Conservation (phyloP, 108 stramenopile genomes). For the Cylindrotheca fusiformis region DNA sequence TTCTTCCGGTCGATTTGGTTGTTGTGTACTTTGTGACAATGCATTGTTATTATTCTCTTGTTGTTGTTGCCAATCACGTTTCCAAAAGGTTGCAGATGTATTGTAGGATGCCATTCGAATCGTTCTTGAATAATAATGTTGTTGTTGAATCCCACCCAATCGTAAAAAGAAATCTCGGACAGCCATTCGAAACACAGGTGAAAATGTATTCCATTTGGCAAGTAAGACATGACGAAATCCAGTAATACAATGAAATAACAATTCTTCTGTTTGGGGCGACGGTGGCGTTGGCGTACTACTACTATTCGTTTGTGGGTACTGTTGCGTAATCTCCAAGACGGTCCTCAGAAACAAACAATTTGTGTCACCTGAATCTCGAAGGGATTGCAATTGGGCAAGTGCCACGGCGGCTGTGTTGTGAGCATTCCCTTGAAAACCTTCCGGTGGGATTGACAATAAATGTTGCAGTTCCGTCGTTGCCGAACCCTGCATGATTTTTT, state of each 20-base stretch:
- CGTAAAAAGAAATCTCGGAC: constrained; percentile 61
- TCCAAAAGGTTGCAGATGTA: constrained; percentile 69
- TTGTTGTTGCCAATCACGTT: constrained; percentile 58
- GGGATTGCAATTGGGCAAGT: constrained; percentile 65
- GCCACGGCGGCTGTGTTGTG: constrained; percentile 32
- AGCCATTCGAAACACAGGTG: constrained; percentile 26
- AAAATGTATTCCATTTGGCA: constrained; percentile 47
- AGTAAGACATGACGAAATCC: constrained; percentile 71
- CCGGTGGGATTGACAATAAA: constrained; percentile 49
- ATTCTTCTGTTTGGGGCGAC: constrained; percentile 47
- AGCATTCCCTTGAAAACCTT: constrained; percentile 17
- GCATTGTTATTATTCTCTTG: too few relatives aligned
- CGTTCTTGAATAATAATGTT: constrained; percentile 38
- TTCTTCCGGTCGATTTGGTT: constrained; percentile 29
- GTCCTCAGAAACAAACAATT: constrained; percentile 67
- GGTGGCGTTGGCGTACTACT: constrained; percentile 5
- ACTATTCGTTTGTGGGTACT: too few relatives aligned
- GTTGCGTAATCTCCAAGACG: constrained; percentile 56
- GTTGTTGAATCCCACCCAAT: constrained; percentile 35
- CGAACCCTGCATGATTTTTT: too few relatives aligned
- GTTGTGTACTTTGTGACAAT: constrained; percentile 11
- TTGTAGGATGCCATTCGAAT: constrained; percentile 58
- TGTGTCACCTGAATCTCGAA: constrained; percentile 70
- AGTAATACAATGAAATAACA: constrained; percentile 77
- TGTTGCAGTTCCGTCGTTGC: constrained; percentile 53